Conservation (phyloP, 768 basidiomycete species). For the Termitomyces heimii region DNA sequence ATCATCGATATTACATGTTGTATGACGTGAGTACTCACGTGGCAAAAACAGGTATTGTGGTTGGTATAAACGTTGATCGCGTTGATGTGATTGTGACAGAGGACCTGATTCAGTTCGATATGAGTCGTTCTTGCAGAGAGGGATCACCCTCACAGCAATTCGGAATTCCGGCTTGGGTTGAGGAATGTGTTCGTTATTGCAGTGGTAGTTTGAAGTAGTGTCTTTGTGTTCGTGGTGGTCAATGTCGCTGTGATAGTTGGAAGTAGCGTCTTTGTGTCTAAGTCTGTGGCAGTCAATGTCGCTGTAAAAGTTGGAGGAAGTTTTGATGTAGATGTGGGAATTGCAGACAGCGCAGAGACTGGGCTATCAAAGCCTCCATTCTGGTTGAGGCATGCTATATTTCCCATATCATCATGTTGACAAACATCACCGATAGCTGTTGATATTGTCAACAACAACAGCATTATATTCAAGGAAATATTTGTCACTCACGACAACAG, state of each 20-base stretch:
- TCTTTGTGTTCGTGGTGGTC: not conserved
- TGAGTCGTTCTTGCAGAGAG: not conserved
- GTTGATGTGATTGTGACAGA: not conserved
- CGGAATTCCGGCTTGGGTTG: too few species aligned
- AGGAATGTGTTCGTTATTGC: not conserved
- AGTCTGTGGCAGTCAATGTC: not conserved
- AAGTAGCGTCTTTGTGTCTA: not conserved
- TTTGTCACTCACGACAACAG: slow-evolving; percentile 1
- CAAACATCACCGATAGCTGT: not conserved
- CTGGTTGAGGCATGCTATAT: not conserved
- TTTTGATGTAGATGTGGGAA: not conserved
- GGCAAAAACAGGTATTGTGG: not conserved
- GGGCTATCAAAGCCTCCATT: not conserved
- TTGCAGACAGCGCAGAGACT: not conserved
- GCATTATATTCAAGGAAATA: too few species aligned
- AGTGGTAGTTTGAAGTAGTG: not conserved
- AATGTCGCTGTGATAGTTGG: not conserved
- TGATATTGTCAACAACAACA: not conserved
- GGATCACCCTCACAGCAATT: not conserved
- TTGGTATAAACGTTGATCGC: not conserved
- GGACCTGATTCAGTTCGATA: not conserved
- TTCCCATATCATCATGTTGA: not conserved
- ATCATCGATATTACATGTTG: too few species aligned
- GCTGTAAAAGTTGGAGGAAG: not conserved
- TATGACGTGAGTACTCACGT: not conserved